Evolutionary conservation across 306 rosid genomes (phyloP), one percentile per base, ranked within the genome.

Genomic region (Dalbergia cochinchinensis): DNA sequence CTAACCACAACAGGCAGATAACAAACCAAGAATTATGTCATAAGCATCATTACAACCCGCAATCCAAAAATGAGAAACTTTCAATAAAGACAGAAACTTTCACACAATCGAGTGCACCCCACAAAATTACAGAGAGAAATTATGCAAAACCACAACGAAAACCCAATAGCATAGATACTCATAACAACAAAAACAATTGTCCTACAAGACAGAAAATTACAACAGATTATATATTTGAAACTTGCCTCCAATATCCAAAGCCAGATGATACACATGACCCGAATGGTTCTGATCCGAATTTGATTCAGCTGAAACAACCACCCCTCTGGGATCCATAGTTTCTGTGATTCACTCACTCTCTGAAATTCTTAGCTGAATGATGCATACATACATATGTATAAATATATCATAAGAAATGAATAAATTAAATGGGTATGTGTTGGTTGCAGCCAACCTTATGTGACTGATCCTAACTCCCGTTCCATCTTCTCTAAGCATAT

Each of bases 161-260:
- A 54, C 6, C 53, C 19, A 67, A 77, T 71, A 15, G 1, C 2
- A 62, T 18, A 78, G 60, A 6, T 26, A 1, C 5, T 37, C 4
- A 47, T 3, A 47, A 47, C 4, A 8, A 70, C 16, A 18, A 26
- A 11, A 48, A 41, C 19, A 11, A 48, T 61, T 16, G 7, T 7
- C 53, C 15, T 5, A 45, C 15, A 22, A 14, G 15, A 19, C 8
- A 61, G 42, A 42, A 12, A 48, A 3, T 16, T 19, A 51, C 16
- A 33, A 59, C 26, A 58, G 34, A 54, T 42, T 16, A 59, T 35
- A 65, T 5, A 65, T 10, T 8, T 20, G 33, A 62, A 76, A 50
- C 71, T 77, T 76, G 88, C 97, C 98, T 79, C 98, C 97, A 81
- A 94, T 92, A 83, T 94, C 98, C 80, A 94, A 51, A 85, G 98